Base-by-base conservation (phyloP, 1,284 basidiomycete species). In the Puccinia sorghi region DNA sequence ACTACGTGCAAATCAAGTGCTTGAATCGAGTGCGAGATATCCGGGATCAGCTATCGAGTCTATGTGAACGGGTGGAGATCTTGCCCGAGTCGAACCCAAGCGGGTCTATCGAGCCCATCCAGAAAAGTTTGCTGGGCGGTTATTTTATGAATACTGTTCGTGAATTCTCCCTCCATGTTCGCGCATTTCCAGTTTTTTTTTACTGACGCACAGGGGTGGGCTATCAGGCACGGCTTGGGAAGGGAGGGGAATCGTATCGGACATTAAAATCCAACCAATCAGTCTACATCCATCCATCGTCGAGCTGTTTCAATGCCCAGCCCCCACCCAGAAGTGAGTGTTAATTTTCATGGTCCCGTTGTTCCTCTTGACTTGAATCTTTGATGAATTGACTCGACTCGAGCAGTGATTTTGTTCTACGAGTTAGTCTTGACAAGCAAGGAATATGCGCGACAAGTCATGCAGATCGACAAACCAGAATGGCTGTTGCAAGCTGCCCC, bases 1-100 rank as follows among this genome's bases (percentile, higher is more conserved):
- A 99, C 83, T 99, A 96, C 86, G 86, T 99, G 72, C 97, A 99
- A 86, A 95, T 93, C 88, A 99, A 99, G 88, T 94, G 92, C 81
- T 86, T 99, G 15, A 91, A 90, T 81, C 89, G 97, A 32, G 96
- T 97, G 0, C 90, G 97, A 64, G 97, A 99, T 85, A 96, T 99
- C 81, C 84, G 88, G 39, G 97, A 99, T 85, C 97, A 99, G 85
- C 88, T 99, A 17, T 94, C 94, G 0, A 90, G 90, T 6, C 86
- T 99, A 43, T 99, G 97, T 85, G 97, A 99, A 85, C 91, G 97
- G 41, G 96, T 98, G 59, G 97, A 99, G 84, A 90, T 99, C 61
- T 89, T 96, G 25, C 90, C 98, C 73, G 87, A 91, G 83, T 88
- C 89, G 72, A 93, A 92, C 83, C 27, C 39, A 9, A 72, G 54